Base-by-base conservation (phyloP, 1,139 yeast species). In the Suhomyces bolitotheri region DNA sequence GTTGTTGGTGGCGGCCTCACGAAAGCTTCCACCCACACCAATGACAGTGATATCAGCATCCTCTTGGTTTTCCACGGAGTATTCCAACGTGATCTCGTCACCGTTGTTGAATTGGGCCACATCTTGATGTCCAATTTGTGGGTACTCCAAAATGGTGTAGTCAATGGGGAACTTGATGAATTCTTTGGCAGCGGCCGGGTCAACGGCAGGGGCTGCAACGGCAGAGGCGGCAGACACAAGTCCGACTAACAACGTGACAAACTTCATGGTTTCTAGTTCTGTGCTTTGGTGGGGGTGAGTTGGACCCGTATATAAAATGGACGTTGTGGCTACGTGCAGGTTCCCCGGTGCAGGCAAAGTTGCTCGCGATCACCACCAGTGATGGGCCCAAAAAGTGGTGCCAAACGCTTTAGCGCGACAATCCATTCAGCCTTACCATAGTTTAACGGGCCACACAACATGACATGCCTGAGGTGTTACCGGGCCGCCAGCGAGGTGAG, bases 1-100 rank as follows among this genome's bases (percentile, higher is more conserved):
- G 39, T 71, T 69, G 46, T 78, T 75, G 39, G 73, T 71, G 43
- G 64, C 64, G 19, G 83, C 76, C 45, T 81, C 76, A 40, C 72
- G 67, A 59, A 87, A 72, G 33, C 76, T 60, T 34, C 96, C 96
- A 41, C 90, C 88, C 36, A 82, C 78, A 33, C 90, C 95, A 32
- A 82, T 78, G 38, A 88, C 64, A 16, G 77, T 66, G 27, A 68
- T 43, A 13, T 43, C 48, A n/a, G 25, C 32, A 13, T 43, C 73
- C 53, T 84, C 95, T 22, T 71, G 62, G 56, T 86, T 86, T 37
- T 59, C 53, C 40, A 85, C 71, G 4, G 65, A 57, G 58, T 83
- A 82, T 31, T 63, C 60, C 41, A 88, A 58, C 3, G 80, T 65
- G 31, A 80, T 63, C 27, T 71, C 67, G 30, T 82, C 82, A 29